Conservation (phyloP, 2,329 filamentous ascomycete species). For the Penicillium concentricum region DNA sequence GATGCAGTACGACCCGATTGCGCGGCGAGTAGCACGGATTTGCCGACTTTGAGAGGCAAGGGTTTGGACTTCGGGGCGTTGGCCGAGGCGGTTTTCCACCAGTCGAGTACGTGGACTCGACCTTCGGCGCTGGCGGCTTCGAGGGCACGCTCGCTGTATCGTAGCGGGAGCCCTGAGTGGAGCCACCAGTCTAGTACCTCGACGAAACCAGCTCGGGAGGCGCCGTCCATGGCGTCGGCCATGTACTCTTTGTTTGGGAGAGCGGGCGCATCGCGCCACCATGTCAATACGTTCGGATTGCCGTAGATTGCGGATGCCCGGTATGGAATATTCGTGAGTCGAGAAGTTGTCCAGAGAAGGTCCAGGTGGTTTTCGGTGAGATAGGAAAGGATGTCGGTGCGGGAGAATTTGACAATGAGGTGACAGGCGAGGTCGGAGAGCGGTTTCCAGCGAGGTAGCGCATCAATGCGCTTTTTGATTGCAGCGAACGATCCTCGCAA, state of each 20-base stretch:
- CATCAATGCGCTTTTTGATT: conserved; percentile 70
- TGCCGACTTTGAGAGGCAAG: conserved; percentile 72
- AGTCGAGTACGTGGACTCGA: conserved; percentile 81
- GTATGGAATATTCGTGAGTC: conserved; percentile 76
- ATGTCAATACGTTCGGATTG: conserved; percentile 79
- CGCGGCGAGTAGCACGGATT: conserved; percentile 77
- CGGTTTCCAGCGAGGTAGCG: conserved; percentile 67
- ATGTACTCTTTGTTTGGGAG: conserved; percentile 87
- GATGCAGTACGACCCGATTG: conserved; percentile 77
- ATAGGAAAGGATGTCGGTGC: conserved; percentile 74
- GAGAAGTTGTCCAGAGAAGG: conserved; percentile 83
- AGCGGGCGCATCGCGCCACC: conserved; percentile 81
- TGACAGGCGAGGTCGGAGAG: conserved; percentile 81
- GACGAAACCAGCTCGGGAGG: conserved; percentile 80
- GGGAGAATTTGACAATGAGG: conserved; percentile 86
- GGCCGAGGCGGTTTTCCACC: conserved; percentile 77
- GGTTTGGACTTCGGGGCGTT: conserved; percentile 54
- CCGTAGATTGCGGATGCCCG: conserved; percentile 87
- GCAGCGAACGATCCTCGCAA: conserved; percentile 68
- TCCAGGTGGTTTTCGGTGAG: conserved; percentile 66
- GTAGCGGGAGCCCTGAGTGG: conserved; percentile 71
- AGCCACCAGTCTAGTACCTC: conserved; percentile 92
- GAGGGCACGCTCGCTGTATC: conserved; percentile 82
- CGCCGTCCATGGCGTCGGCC: conserved; percentile 79
- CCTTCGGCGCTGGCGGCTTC: conserved; percentile 85